A percentile compares a stretch with the other conserved stretches of the same genome.
These are phyloP conservation scores for Fraxinus sp. DNA, from an alignment of 305 asterid genomes.

Conservation along the genomic window DNA sequence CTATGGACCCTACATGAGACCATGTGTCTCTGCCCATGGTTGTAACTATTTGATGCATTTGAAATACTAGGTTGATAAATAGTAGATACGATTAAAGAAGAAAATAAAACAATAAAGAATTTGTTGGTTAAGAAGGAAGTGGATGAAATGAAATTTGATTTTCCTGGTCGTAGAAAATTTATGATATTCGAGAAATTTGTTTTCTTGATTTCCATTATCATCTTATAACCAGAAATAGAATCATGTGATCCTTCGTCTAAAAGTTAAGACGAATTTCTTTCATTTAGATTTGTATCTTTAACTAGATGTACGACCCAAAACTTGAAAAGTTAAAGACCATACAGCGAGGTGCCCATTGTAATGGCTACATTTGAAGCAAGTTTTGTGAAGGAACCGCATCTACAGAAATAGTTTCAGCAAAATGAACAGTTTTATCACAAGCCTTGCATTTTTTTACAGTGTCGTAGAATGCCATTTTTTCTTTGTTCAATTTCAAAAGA, in stretches of 20 bases:
- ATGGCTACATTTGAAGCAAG: conserved; percentile 61
- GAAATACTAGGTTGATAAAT: background rate
- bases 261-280: background rate
- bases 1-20: no score
- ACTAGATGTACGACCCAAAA: background rate
- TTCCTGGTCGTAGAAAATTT: background rate
- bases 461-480: conserved; percentile 46
- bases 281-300: no score
- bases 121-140: background rate
- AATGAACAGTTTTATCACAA: conserved; percentile 43
- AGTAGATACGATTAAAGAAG: background rate
- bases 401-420: conserved; percentile 61
- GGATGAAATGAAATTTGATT: background rate
- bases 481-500: background rate
- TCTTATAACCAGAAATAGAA: background rate
- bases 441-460: conserved; percentile 59
- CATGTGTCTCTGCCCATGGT: background rate
- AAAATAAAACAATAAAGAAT: no score
- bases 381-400: conserved; percentile 73
- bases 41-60: background rate
- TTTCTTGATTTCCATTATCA: background rate
- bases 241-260: background rate
- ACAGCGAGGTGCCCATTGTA: conserved; percentile 62
- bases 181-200: no score
- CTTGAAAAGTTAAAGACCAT: background rate